Base-by-base conservation (phyloP, 2,329 filamentous ascomycete genomes). In the Byssoonygena ceratinophila region DNA sequence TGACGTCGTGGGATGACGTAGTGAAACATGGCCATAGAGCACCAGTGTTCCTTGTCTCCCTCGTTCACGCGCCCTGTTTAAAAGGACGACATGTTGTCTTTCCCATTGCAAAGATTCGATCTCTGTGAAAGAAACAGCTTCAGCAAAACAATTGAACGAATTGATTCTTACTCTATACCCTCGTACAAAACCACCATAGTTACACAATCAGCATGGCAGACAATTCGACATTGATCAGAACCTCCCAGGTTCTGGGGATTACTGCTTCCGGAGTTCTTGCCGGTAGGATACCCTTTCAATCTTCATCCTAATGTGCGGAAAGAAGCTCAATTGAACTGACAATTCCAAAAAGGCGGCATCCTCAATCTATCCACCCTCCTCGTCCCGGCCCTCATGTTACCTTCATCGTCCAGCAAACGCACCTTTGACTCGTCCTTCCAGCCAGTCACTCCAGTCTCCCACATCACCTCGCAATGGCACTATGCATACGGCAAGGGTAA, bases 401-500 rank as follows among this genome's bases (percentile, higher is more conserved):
- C 55, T 16, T 12, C 51, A 22, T 22, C 53, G n/a, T 45, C 29
- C 43, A 46, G 40, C 41, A 53, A 51, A 39, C 53, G 53, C 29
- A 48, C 50, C n/a, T 55, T 53, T 39, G 51, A 55, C 51, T 55
- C 55, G 11, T 51, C 45, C 36, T 46, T 51, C 36, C 45, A 55
- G 23, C 51, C 54, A 39, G 55, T 46, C 32, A 54, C 50, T 16
- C 47, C 55, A 18, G 46, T 57, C 32, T 51, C 61, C 9, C 62
- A 65, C 51, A 48, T 67, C 20, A 59, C 61, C 16, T 61, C 60
- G 34, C 63, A 67, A 55, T 67, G 63, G 62, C 52, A 59, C 23
- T 51, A 61, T 40, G 46, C 59, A 29, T 67, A 64, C 55, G 48
- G 80, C 55, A 70, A 81, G 1, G 80, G 80, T 12, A 72, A 76